Evolutionary conservation across 495 filamentous ascomycete species (phyloP).

Genomic region (Cercophora samala): DNA sequence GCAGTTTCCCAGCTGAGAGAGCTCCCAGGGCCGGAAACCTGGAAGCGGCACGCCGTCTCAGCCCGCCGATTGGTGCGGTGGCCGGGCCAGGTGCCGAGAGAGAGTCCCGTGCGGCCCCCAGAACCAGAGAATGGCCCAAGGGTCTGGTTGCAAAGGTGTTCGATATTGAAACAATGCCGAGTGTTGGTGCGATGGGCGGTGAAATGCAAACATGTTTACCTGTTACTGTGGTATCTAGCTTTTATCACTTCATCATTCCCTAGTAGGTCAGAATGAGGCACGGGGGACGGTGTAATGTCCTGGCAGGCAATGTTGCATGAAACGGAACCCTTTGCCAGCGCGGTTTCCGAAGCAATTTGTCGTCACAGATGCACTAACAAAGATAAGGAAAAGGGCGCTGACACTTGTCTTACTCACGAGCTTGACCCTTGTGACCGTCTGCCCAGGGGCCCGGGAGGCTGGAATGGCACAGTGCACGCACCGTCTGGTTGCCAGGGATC

Average conservation of each 20-base stretch:
- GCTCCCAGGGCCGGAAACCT: neutral
- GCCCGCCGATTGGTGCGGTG: neutral
- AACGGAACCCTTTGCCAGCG: neutral
- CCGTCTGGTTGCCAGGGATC: neutral
- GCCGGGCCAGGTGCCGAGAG: neutral
- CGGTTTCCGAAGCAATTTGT: neutral
- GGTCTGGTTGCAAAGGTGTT: too few relatives aligned
- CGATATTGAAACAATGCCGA: neutral
- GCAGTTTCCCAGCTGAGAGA: neutral
- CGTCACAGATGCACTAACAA: neutral
- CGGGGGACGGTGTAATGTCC: too few relatives aligned
- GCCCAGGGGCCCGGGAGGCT: constrained; percentile 1
- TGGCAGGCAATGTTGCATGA: neutral
- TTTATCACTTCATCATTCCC: too few relatives aligned
- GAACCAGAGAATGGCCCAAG: neutral
- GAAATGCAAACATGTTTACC: too few relatives aligned
- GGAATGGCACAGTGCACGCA: neutral
- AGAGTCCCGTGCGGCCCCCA: neutral
- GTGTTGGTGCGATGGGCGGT: neutral
- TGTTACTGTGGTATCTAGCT: too few relatives aligned
- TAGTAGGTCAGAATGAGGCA: too few relatives aligned
- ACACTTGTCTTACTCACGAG: constrained; percentile 5
- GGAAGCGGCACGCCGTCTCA: neutral
- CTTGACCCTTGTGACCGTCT: neutral
- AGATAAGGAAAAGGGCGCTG: constrained; percentile 2